Evolutionary conservation across 208 protist genomes (phyloP), one percentile per base, ranked within the genome.

Genomic region (Leishmania amazonensis): DNA sequence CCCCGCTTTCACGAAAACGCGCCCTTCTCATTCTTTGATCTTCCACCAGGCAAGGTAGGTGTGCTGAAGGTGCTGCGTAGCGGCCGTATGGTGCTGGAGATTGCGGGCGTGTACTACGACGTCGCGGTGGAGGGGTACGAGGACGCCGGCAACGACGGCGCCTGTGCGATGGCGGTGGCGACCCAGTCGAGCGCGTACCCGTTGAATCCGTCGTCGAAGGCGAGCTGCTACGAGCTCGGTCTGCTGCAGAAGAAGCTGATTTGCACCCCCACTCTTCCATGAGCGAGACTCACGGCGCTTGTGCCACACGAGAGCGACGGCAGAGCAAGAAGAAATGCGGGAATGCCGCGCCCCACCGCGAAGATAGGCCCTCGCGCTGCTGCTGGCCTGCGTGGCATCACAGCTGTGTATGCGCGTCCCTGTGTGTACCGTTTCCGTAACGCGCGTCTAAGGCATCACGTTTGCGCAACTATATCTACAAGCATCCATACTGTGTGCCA

Each of bases 11-110:
- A 91, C 57, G 80, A 74, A 7, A 81, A 90, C 45, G 70, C 84
- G 40, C 89, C 93, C 19, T 94, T 95, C 77, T 76, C 77, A 47
- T 80, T 94, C 45, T 78, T 62, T 21, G 76, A 93, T 58, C 62
- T 93, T 42, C 89, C 92, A 62, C 83, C 92, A 15, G 91, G 91
- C 19, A 96, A 97, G 80, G 80, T 96, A 15, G 94, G 94, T 8
- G 91, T 96, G 79, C 58, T 97, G 40, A 91, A 94, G 78, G 90
- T 97, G 78, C 88, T 94, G 53, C 86, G 86, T 62, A 96, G 91
- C 71, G 94, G 94, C 13, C 91, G 94, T 40, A 94, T 97, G 89
- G 84, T 94, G 53, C 83, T 97, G 85, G 87, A 93, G 70, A 91
- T 97, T 76, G 86, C 83, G 21, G 88, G 89, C 42, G 91, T 95